Conservation (phyloP, 2,329 filamentous ascomycete genomes). For the Didymella pinodella region DNA sequence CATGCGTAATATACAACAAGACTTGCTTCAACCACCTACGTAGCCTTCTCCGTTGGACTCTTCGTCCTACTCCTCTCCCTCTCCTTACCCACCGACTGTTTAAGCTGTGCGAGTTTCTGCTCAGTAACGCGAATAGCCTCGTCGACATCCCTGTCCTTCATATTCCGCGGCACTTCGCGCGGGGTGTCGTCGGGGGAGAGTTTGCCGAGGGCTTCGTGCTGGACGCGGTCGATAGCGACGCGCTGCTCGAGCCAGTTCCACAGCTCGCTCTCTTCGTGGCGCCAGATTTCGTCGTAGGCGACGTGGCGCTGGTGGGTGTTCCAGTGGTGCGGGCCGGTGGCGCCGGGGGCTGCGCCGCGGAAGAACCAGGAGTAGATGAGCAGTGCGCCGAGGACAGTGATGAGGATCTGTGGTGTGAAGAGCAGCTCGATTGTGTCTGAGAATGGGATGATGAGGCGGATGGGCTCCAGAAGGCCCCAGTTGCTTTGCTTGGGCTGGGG, state of each 20-base stretch:
- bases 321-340: constrained; percentile 40
- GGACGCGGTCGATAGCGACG: constrained; percentile 71
- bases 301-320: constrained; percentile 71
- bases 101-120: constrained; percentile 79
- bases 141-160: constrained; percentile 76
- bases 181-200: constrained; percentile 50
- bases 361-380: constrained; percentile 47
- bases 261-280: constrained; percentile 82
- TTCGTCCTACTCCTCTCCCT: constrained; percentile 31
- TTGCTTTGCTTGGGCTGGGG: constrained; percentile 44
- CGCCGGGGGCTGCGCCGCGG: constrained; percentile 42
- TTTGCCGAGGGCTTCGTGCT: constrained; percentile 33
- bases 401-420: constrained; percentile 78
- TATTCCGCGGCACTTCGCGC: constrained; percentile 59
- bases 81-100: constrained; percentile 66
- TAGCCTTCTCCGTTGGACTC: constrained; percentile 31
- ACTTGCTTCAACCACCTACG: not conserved
- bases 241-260: constrained; percentile 95
- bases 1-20: constrained; percentile 18
- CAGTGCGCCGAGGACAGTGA: constrained; percentile 73
- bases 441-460: constrained; percentile 75
- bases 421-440: constrained; percentile 74
- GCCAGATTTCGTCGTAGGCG: constrained; percentile 94
- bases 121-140: constrained; percentile 87
- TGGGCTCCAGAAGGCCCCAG: constrained; percentile 85